Percentiles rank a stretch among this genome's conserved stretches.
Evolutionary conservation across 805 yeast species (phyloP).

Genomic region (Candida incommunis): DNA sequence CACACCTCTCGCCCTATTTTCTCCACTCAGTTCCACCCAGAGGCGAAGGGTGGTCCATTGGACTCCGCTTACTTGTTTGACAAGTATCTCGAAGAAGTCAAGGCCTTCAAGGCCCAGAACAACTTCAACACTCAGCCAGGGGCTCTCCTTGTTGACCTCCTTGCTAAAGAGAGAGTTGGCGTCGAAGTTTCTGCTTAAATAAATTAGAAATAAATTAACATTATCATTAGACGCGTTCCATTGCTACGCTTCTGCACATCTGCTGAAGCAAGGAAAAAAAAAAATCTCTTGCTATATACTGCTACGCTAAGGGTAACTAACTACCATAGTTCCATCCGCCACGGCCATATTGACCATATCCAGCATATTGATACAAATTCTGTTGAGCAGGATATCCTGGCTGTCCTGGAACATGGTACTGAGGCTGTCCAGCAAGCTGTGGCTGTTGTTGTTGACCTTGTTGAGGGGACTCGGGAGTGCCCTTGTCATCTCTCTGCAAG

Average conservation of each 20-base stretch:
- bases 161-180: constrained; percentile 29
- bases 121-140: constrained; percentile 27
- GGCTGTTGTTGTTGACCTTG: constrained; percentile 16
- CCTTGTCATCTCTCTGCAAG: constrained; percentile 11
- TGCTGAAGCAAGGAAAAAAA: not conserved
- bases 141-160: constrained; percentile 23
- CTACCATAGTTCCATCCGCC: constrained; percentile 14
- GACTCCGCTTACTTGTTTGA: constrained; percentile 88
- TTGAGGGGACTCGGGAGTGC: constrained; percentile 14
- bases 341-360: constrained; percentile 15
- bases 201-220: too few species aligned
- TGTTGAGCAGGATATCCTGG: constrained; percentile 13
- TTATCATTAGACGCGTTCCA: too few species aligned
- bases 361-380: constrained; percentile 15
- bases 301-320: constrained; percentile 1
- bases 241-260: too few species aligned
- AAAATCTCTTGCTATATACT: not conserved
- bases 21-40: constrained; percentile 98
- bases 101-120: constrained; percentile 34
- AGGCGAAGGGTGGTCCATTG: constrained; percentile 97
- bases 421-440: constrained; percentile 11
- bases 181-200: constrained; percentile 25
- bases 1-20: constrained; percentile 80
- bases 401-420: constrained; percentile 13
- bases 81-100: constrained; percentile 64